Conservation (phyloP, 2,329 filamentous ascomycete species). For the Clarireedia paspali region DNA sequence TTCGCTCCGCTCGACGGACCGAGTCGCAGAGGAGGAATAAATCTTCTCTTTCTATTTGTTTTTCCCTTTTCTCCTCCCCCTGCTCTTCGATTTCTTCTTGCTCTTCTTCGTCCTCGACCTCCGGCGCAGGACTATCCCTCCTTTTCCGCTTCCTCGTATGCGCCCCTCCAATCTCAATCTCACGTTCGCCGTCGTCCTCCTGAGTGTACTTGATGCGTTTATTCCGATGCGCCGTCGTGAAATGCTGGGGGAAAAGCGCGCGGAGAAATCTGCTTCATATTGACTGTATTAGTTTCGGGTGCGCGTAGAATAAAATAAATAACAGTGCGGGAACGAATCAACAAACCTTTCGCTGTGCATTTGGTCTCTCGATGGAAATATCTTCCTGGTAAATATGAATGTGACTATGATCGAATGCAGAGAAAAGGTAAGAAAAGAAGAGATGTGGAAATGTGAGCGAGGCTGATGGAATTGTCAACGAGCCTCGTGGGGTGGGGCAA, state of each 20-base stretch:
- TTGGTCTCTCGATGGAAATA: not conserved
- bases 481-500: not conserved
- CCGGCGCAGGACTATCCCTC: not conserved
- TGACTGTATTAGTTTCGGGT: not conserved
- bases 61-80: not conserved
- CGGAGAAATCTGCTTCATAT: constrained; percentile 1
- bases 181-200: not conserved
- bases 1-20: not conserved
- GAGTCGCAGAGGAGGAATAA: not conserved
- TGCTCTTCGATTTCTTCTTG: not conserved
- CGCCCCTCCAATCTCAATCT: not conserved
- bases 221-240: not conserved
- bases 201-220: constrained; percentile 1
- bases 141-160: not conserved
- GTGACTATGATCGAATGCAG: not conserved
- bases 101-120: not conserved
- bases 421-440: not conserved
- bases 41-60: not conserved
- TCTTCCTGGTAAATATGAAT: no score
- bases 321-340: not conserved
- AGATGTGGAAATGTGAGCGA: no score
- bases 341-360: constrained; percentile 5
- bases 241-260: constrained; percentile 6
- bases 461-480: no score
- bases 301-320: not conserved